Evolutionary conservation across 2,329 filamentous ascomycete species (phyloP).

Genomic region (Grosmannia huntii): DNA sequence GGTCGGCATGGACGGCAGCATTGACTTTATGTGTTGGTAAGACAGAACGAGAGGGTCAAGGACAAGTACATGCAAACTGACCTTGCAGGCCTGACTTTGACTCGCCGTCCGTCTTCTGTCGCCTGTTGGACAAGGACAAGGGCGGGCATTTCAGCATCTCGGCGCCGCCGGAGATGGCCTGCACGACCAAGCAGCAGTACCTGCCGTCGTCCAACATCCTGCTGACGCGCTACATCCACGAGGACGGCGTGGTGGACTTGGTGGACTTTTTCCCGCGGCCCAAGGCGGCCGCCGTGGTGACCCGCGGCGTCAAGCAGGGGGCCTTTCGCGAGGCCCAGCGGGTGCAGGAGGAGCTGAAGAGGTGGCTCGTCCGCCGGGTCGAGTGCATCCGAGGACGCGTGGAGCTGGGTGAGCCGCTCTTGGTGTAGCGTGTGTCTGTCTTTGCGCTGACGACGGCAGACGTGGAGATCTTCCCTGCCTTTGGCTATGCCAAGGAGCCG

Average conservation of each 20-base stretch:
- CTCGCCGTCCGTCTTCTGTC: constrained; percentile 63
- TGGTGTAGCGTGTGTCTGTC: not conserved
- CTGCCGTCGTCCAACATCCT: constrained; percentile 63
- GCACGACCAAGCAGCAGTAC: constrained; percentile 67
- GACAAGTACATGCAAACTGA: not conserved
- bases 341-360: constrained; percentile 51
- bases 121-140: constrained; percentile 60
- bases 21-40: constrained; percentile 70
- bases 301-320: constrained; percentile 32
- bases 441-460: constrained; percentile 23
- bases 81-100: constrained; percentile 58
- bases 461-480: constrained; percentile 59
- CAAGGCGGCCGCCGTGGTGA: constrained; percentile 40
- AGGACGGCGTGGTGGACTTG: constrained; percentile 60
- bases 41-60: not conserved
- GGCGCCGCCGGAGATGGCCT: constrained; percentile 35
- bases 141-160: constrained; percentile 61
- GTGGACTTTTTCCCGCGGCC: constrained; percentile 67
- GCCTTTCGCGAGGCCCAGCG: constrained; percentile 39
- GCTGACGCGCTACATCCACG: constrained; percentile 65
- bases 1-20: constrained; percentile 59
- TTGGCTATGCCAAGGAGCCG: constrained; percentile 52
- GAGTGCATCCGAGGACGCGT: constrained; percentile 59
- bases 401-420: constrained; percentile 34
- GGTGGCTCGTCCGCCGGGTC: constrained; percentile 57